These are phyloP conservation scores for Lipomyces japonicus DNA, from an alignment of 805 yeast species.

Conservation along the genomic window DNA sequence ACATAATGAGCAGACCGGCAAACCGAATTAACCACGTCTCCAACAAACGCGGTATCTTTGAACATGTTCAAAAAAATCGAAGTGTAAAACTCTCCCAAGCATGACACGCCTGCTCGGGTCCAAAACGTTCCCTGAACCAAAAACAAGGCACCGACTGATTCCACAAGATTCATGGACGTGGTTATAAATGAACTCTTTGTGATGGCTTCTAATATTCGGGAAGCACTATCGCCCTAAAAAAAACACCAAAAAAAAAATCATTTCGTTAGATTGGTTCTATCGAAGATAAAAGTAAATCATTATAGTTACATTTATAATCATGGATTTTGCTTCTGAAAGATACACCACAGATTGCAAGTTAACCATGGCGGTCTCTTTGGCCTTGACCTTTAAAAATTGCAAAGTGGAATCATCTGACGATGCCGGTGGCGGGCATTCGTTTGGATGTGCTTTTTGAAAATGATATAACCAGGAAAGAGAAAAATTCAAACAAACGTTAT, in stretches of 20 bases:
- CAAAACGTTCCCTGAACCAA: conserved; percentile 12
- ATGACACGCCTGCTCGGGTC: conserved; percentile 12
- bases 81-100: conserved; percentile 8
- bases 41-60: conserved; percentile 1
- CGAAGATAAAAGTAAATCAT: background rate
- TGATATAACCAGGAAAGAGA: conserved; percentile 71
- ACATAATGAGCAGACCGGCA: conserved; percentile 15
- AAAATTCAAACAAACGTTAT: conserved; percentile 65
- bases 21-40: conserved; percentile 6
- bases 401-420: conserved; percentile 58
- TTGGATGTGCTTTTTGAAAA: conserved; percentile 66
- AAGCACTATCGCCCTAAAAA: conserved; percentile 8
- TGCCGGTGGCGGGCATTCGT: conserved; percentile 48
- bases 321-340: conserved; percentile 54
- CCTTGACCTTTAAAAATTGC: conserved; percentile 54
- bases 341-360: conserved; percentile 51
- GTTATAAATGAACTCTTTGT: conserved; percentile 8
- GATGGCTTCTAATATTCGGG: conserved; percentile 14
- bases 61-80: conserved; percentile 1
- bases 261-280: background rate
- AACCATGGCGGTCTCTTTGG: conserved; percentile 41
- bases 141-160: conserved; percentile 14
- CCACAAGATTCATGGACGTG: background rate
- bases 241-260: background rate
- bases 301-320: conserved; percentile 8